Conservation (phyloP, 257 asterid genomes). For the Solanum infundibuliforme region DNA sequence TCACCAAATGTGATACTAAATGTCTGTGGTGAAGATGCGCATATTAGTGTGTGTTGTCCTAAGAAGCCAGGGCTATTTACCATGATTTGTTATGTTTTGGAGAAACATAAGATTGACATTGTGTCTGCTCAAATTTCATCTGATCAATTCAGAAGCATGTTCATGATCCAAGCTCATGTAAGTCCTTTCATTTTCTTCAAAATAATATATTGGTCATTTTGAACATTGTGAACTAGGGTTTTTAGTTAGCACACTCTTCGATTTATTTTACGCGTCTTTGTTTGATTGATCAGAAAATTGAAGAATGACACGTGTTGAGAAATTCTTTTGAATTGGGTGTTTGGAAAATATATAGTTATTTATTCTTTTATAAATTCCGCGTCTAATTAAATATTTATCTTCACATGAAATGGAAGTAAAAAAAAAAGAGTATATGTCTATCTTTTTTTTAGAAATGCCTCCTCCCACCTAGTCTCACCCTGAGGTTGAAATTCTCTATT, state of each 20-base stretch:
- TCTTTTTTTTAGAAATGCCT: neutral
- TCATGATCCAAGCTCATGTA: slow-evolving; percentile 18
- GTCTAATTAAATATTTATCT: neutral
- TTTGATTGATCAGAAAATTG: neutral
- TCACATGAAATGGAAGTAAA: neutral
- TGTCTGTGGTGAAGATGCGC: slow-evolving; percentile 17
- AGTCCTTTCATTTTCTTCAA: neutral
- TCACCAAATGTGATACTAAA: slow-evolving; percentile 25
- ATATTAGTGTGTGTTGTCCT: slow-evolving; percentile 21
- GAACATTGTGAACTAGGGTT: neutral
- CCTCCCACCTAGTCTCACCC: neutral
- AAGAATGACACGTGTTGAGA: neutral
- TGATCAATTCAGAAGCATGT: slow-evolving; percentile 17
- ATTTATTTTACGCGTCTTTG: neutral
- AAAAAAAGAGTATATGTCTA: neutral
- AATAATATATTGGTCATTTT: neutral
- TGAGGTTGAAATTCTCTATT: neutral
- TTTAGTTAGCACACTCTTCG: neutral
- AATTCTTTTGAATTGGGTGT: neutral
- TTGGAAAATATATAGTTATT: neutral
- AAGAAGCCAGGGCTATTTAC: slow-evolving; percentile 16
- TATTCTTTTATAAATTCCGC: no score
- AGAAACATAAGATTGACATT: slow-evolving; percentile 25
- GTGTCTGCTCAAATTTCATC: slow-evolving; percentile 26
- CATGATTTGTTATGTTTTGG: slow-evolving; percentile 19